Base-by-base conservation (phyloP, 305 asterid species). In the Solanum hybrid region DNA sequence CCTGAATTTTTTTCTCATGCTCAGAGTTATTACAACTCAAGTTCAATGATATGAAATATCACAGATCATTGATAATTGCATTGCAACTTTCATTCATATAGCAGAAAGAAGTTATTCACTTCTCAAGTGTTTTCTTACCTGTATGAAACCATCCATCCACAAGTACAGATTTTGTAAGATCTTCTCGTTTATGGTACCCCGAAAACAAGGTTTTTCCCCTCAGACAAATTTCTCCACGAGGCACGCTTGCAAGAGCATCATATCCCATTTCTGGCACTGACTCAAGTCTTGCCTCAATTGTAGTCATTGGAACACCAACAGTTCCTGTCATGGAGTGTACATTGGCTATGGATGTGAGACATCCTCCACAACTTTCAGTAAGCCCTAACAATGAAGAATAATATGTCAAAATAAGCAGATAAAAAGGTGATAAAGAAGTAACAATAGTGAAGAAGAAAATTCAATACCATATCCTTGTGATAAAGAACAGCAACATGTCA, bases 61-160 rank as follows among this genome's bases (percentile, higher is more conserved):
- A 24, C 86, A 12, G 65, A 37, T 80, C 11, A 38, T 80, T 80
- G 86, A 36, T 24, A 37, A 80, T 80, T 80, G 68, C 32, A 29
- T 39, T 88, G 33, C 89, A 36, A 79, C 57, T 22, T 51, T 22
- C 31, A 34, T 36, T 79, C 51, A 34, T 34, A 79, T 13, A 75
- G n/a, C 80, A 27, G 36, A 29, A 75, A 75, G 80, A 75, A 27
- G 37, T 83, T 29, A n/a, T 61, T 81, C 22, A 22, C 87, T 36
- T 38, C 70, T 51, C 22, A 24, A 81, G 26, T 39, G 61, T 13
- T 83, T 22, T n/a, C 36, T 39, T 94, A 95, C 99, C 99, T 20
- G 99, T 96, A 89, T 96, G 99, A 90, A 97, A 97, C 99, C 99
- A 97, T 61, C 99, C 99, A 89, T 96, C 98, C 7, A 95, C 95